Conservation (phyloP, 2,329 filamentous ascomycete species). For the Epichloe aotearoae region DNA sequence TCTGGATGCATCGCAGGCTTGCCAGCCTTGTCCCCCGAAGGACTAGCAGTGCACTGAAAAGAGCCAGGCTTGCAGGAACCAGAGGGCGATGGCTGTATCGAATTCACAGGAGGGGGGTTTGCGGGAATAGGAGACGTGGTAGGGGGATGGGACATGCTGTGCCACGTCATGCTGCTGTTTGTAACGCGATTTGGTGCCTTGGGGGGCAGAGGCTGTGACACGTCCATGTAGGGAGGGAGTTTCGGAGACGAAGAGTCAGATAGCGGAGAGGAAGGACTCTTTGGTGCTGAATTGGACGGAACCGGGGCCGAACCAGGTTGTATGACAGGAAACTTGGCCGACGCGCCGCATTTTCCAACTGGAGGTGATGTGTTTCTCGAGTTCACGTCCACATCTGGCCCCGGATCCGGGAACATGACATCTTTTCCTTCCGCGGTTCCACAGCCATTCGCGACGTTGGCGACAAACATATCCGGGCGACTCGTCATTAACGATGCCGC, state of each 20-base stretch:
- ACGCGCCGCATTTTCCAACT: neutral
- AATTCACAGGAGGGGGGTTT: neutral
- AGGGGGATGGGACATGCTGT: neutral
- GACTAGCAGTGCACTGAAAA: neutral
- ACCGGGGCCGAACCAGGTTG: neutral
- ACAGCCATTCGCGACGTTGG: conserved; percentile 48
- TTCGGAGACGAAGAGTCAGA: neutral
- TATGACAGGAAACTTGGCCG: neutral
- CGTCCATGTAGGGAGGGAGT: neutral
- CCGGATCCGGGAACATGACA: conserved; percentile 51
- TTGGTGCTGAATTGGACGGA: neutral
- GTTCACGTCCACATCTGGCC: conserved; percentile 27
- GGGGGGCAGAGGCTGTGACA: neutral
- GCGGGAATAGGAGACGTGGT: neutral
- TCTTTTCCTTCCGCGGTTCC: conserved; percentile 39
- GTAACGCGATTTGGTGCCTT: neutral
- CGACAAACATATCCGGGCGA: conserved; percentile 52
- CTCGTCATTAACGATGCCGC: conserved; percentile 25
- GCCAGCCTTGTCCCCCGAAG: neutral
- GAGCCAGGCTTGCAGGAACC: conserved; percentile 1
- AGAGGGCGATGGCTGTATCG: neutral
- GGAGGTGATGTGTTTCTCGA: neutral
- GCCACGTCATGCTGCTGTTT: neutral
- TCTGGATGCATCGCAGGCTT: conserved; percentile 1
- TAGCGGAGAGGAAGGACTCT: neutral